Base-by-base conservation (phyloP, 2,329 filamentous ascomycete species). In the Colletotrichum incanum region DNA sequence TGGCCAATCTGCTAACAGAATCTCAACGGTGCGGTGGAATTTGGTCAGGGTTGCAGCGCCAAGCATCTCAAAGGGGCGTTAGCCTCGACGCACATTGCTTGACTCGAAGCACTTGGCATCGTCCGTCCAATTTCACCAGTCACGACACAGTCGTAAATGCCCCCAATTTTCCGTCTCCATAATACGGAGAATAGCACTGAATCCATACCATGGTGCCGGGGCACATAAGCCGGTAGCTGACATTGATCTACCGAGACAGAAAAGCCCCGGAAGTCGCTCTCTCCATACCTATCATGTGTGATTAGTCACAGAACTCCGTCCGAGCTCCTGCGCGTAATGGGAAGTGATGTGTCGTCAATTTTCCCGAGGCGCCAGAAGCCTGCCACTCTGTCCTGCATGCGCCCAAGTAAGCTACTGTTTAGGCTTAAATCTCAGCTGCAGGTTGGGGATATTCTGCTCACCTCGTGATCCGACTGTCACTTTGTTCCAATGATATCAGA, bases 231-330 rank as follows among this genome's bases (percentile, higher is more conserved):
- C 61, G 52, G 61, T n/a, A 70, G 52, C 34, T 58, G 54, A 43
- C 16, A 65, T 60, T 55, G 39, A 70, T 72, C 70, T 72, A 61
- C 65, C 70, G 70, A 72, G 66, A 60, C 54, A 70, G 47, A 49
- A 26, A 18, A 41, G 45, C 39, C 65, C 65, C n/a, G 60, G 31
- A 39, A 34, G 16, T 23, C 34, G 9, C 34, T 18, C 54, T 26
- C 18, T 9, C n/a, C 34, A 16, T 23, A 18, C 20, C 16, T n/a
- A 37, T 12, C 5, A 4, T 58, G 47, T 34, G 45, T 11, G 28
- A 49, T 26, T 20, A 26, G 31, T 50, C n/a, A 39, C 45, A 43
- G 20, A 37, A 28, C 14, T 28, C 7, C 5, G 20, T 39, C 20
- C 34, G 7, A 11, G n/a, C 14, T 56, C n/a, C 31, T 56, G 18